phyloP scores from a whole-genome alignment of 176 grass and related monocot genomes.

The Panicum miliaceum region DNA sequence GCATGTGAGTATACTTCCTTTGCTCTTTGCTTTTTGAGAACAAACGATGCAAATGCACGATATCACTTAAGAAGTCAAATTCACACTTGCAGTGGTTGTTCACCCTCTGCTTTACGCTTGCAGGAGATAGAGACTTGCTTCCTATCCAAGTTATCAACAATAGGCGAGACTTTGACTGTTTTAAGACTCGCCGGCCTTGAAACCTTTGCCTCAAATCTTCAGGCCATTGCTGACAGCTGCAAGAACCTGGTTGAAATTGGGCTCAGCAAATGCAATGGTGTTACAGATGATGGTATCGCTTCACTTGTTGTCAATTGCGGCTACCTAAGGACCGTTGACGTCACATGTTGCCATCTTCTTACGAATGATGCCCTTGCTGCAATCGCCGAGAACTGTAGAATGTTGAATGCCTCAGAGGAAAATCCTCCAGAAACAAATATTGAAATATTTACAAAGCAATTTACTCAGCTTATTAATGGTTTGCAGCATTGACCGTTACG shows the following conservation, averaged over 20 bases:
- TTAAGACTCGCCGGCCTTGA: constrained; percentile 70
- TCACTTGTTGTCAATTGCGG: constrained; percentile 50
- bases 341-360: constrained; percentile 65
- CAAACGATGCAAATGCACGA: not conserved
- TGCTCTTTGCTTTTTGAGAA: not conserved
- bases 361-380: constrained; percentile 58
- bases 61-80: not conserved
- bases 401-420: constrained; percentile 59
- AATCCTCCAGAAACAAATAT: too few species aligned
- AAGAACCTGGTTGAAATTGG: constrained; percentile 72
- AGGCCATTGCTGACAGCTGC: constrained; percentile 54
- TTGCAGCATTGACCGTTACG: too few species aligned
- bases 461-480: too few species aligned
- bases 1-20: constrained; percentile 29
- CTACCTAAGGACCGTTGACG: constrained; percentile 59
- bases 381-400: constrained; percentile 64
- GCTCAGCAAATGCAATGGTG: constrained; percentile 71
- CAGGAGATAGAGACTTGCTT: constrained; percentile 62
- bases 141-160: constrained; percentile 49
- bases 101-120: constrained; percentile 12
- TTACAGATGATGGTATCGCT: constrained; percentile 66
- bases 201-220: constrained; percentile 52
- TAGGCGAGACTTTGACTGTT: constrained; percentile 59
- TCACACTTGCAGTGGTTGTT: not conserved
- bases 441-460: too few species aligned